Base-by-base conservation (phyloP, 176 grass and related monocot genomes). In the Secale cereale region DNA sequence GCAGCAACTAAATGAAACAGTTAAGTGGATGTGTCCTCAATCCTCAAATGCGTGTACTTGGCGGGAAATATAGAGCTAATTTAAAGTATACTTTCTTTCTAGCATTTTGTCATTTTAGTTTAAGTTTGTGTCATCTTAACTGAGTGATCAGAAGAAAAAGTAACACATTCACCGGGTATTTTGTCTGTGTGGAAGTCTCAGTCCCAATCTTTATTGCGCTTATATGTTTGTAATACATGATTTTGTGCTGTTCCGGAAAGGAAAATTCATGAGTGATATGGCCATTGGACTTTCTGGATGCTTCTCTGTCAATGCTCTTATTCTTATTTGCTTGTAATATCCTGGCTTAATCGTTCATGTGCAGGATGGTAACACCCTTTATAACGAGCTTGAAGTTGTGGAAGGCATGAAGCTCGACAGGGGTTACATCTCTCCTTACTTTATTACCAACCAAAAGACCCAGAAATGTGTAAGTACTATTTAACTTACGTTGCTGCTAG, bases 321-420 rank as follows among this genome's bases (percentile, higher is more conserved):
- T 54, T 59, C 32, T 12, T 60, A n/a, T 80, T 37, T 61, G 17
- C 17, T 43, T 81, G 26, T 70, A 15, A 25, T 83, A 12, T 78
- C 29, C 31, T 61, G 14, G 12, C 70, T 75, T 61, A 74, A 45
- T 56, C 78, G n/a, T 76, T 82, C 40, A 60, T 16, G 30, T 40
- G 2, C 50, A 98, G 97, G 97, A 99, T 74, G 97, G 97, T 48
- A 99, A 99, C 68, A 99, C 97, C 22, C 84, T 99, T 25, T 85
- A 92, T 46, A 96, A 99, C 73, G 97, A 99, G 74, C 82, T 99
- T 78, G 97, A 99, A 92, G 93, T 99, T 74, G 97, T 99, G 74
- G 97, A 99, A 78, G 97, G 97, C 69, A 99, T 99, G 97, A 96
- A 99, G 66, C 90, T 99, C 57, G 97, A 99, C 74, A 88, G 97